Percentiles rank a stretch among this genome's conserved stretches.
These are phyloP conservation scores for Penicillium pulvis DNA, from an alignment of 495 filamentous ascomycete species.

Conservation along the genomic window DNA sequence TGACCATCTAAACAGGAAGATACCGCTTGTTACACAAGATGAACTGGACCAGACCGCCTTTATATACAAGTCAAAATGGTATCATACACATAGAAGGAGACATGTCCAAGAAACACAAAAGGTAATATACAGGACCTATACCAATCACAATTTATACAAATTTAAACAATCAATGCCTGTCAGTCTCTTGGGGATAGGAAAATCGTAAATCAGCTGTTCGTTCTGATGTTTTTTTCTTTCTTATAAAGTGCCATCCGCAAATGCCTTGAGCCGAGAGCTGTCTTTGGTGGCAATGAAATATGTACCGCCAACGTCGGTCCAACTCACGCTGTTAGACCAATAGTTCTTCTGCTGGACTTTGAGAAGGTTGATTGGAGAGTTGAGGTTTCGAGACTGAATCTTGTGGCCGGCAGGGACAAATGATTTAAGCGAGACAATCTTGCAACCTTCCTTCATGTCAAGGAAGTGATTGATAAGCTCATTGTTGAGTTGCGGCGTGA, in stretches of 20 bases:
- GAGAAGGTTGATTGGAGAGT: conserved; percentile 76
- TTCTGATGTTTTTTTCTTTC: neutral
- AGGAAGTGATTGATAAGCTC: conserved; percentile 86
- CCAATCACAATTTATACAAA: conserved; percentile 13
- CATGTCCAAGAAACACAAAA: conserved; percentile 25
- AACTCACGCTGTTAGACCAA: conserved; percentile 83
- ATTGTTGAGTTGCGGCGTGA: conserved; percentile 82
- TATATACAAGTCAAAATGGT: conserved; percentile 21
- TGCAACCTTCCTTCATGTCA: conserved; percentile 88
- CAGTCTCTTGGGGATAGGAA: neutral
- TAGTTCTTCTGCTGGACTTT: conserved; percentile 76
- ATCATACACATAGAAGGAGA: conserved; percentile 23
- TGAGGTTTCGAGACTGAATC: conserved; percentile 67
- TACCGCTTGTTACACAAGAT: neutral
- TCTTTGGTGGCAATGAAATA: conserved; percentile 92
- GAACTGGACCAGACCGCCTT: conserved; percentile 6
- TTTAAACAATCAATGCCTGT: conserved; percentile 6
- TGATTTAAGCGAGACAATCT: conserved; percentile 80
- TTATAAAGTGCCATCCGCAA: conserved; percentile 42
- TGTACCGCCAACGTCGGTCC: conserved; percentile 79
- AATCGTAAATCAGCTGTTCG: neutral
- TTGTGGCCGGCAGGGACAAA: conserved; percentile 75
- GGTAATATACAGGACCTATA: conserved; percentile 25
- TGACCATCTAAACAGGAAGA: neutral
- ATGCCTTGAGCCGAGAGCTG: conserved; percentile 51